These are phyloP conservation scores for Fusarium siculi DNA, from an alignment of 2,329 filamentous ascomycete species.

Conservation along the genomic window DNA sequence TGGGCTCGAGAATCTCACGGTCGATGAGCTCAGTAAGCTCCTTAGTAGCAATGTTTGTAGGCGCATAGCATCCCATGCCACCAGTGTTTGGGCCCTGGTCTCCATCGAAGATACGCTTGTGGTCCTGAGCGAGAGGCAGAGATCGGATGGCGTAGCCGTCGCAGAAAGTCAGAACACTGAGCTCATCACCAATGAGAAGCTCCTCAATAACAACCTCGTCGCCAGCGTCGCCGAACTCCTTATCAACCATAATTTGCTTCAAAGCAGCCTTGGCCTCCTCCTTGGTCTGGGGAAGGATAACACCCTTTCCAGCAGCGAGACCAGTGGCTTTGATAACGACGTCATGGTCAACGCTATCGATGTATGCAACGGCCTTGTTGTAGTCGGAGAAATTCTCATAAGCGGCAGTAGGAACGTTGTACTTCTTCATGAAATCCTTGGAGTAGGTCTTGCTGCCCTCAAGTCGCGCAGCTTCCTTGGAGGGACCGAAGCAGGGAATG, in stretches of 20 bases:
- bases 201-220: conserved; percentile 96
- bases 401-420: conserved; percentile 88
- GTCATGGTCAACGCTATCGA: conserved; percentile 75
- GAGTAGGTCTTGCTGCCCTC: conserved; percentile 98
- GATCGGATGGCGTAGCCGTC: conserved; percentile 88
- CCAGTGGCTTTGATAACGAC: conserved; percentile 96
- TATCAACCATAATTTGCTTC: conserved; percentile 89
- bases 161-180: conserved; percentile 90
- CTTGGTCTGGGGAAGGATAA: conserved; percentile 85
- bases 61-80: conserved; percentile 97
- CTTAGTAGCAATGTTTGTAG: conserved; percentile 81
- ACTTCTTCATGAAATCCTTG: conserved; percentile 96
- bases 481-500: conserved; percentile 87
- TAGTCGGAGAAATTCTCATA: conserved; percentile 91
- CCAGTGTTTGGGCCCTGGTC: conserved; percentile 94
- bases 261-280: conserved; percentile 85
- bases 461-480: conserved; percentile 84
- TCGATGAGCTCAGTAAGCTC: conserved; percentile 83
- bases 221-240: conserved; percentile 86
- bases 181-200: conserved; percentile 88
- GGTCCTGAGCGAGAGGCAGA: conserved; percentile 92
- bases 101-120: conserved; percentile 93
- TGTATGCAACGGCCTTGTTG: conserved; percentile 76
- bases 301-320: conserved; percentile 93
- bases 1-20: conserved; percentile 85